Base-by-base conservation (phyloP, 805 yeast species). In the Spencermartinsiella europaea region DNA sequence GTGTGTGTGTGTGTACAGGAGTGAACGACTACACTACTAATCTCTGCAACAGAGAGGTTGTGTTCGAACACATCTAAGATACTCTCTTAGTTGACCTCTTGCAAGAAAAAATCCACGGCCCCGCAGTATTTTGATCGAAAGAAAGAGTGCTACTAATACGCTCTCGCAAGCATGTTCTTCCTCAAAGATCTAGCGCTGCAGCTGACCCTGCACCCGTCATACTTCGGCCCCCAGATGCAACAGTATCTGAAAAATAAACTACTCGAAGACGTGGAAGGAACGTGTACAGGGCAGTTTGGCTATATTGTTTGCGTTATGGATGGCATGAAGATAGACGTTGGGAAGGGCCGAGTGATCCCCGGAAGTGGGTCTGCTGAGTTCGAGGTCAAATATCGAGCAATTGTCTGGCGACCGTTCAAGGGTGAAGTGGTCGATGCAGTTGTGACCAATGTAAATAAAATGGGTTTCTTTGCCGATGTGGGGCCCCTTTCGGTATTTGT, bases 391-490 rank as follows among this genome's bases (percentile, higher is more conserved):
- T 93, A 93, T 65, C 74, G 95, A 57, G 99, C 99, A 0, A 90
- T 93, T 44, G 97, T 93, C 28, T 93, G 96, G 95, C 85, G 91
- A 61, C 99, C 99, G 3, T 93, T 93, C 70, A 93, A 93, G 61
- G 99, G 98, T 31, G 99, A 93, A 68, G 99, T 93, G 5, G 98
- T 93, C 21, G 99, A 93, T 66, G 99, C 95, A 4, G 81, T 91
- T 20, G 98, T 93, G 14, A 85, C 96, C 12, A 85, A 87, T 27
- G 97, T 95, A 41, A 71, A 88, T 85, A 66, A 88, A 80, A 85
- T 91, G 83, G 99, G 99, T 5, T 88, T 93, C 55, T 93, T 93
- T 65, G 98, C 95, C 34, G 97, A 93, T 66, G 99, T 93, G 22
- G 99, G 99, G 0, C 99, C 99, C 14, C 72, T 93, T 63, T 81